Evolutionary conservation across 202 grass and related monocot genomes (phyloP).

Genomic region (Saccharum hybrid): DNA sequence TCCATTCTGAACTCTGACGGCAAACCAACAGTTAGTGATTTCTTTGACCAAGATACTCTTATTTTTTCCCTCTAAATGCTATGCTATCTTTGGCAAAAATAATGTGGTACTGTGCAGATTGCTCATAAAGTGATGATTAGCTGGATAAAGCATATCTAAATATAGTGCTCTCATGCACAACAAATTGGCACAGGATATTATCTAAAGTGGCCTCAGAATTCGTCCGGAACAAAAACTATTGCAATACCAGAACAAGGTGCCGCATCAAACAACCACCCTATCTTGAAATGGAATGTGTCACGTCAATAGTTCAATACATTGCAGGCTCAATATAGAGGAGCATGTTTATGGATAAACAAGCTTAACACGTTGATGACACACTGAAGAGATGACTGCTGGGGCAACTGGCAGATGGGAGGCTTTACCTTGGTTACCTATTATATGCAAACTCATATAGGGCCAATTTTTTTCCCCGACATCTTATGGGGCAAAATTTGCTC

Average conservation of each 20-base stretch:
- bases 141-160: constrained; percentile 23
- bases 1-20: constrained; percentile 9
- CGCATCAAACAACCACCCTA: constrained; percentile 9
- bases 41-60: background rate
- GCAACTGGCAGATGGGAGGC: constrained; percentile 23
- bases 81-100: constrained; percentile 27
- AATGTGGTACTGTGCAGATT: constrained; percentile 20
- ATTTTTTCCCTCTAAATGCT: background rate
- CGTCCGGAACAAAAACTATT: constrained; percentile 3
- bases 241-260: constrained; percentile 17
- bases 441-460: background rate
- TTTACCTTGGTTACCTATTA: background rate
- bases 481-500: background rate
- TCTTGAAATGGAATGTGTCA: constrained; percentile 37
- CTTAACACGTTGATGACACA: constrained; percentile 1
- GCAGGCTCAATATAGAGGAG: constrained; percentile 11
- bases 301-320: background rate
- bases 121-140: background rate
- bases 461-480: too few species aligned
- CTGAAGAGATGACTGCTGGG: background rate
- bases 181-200: background rate
- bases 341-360: constrained; percentile 18
- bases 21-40: constrained; percentile 21
- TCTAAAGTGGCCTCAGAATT: background rate
- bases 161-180: constrained; percentile 20